These are phyloP conservation scores for Aspergillus ellipticus DNA, from an alignment of 495 filamentous ascomycete species.

Conservation along the genomic window DNA sequence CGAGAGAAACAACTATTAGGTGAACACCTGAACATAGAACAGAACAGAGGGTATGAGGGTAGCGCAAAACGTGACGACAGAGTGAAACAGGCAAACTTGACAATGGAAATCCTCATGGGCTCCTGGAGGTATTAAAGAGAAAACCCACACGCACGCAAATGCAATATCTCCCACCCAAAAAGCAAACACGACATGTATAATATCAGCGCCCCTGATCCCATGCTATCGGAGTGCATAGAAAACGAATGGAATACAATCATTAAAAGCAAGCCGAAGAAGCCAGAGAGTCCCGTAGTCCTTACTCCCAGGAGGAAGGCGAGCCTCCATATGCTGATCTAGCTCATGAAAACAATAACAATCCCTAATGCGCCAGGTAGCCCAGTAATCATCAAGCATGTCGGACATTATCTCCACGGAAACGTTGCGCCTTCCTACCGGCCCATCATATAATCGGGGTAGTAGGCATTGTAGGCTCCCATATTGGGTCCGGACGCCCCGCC, in stretches of 20 bases:
- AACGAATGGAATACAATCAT: conserved; percentile 13
- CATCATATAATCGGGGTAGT: conserved; percentile 60
- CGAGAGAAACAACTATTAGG: conserved; percentile 4
- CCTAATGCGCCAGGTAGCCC: conserved; percentile 47
- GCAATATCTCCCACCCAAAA: conserved; percentile 33
- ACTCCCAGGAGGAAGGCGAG: conserved; percentile 42
- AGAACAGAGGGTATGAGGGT: conserved; percentile 18
- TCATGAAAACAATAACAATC: conserved; percentile 28
- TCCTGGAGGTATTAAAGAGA: conserved; percentile 19
- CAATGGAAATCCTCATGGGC: conserved; percentile 28
- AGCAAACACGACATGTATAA: conserved; percentile 27
- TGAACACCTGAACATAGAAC: conserved; percentile 4
- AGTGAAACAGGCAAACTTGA: conserved; percentile 8
- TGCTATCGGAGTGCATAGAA: conserved; percentile 25
- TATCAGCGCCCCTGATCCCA: conserved; percentile 39
- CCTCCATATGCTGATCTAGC: conserved; percentile 50
- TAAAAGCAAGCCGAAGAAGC: conserved; percentile 24
- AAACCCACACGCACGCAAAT: conserved; percentile 32
- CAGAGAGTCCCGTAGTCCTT: conserved; percentile 34
- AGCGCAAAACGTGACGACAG: conserved; percentile 13
- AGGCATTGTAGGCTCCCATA: conserved; percentile 42
- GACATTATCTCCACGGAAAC: conserved; percentile 36
- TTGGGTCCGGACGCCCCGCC: conserved; percentile 36
- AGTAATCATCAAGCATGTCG: conserved; percentile 48
- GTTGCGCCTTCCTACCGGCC: conserved; percentile 41